phyloP scores from a whole-genome alignment of 2,329 filamentous ascomycete genomes.

The Mycosphaerella arachidis region DNA sequence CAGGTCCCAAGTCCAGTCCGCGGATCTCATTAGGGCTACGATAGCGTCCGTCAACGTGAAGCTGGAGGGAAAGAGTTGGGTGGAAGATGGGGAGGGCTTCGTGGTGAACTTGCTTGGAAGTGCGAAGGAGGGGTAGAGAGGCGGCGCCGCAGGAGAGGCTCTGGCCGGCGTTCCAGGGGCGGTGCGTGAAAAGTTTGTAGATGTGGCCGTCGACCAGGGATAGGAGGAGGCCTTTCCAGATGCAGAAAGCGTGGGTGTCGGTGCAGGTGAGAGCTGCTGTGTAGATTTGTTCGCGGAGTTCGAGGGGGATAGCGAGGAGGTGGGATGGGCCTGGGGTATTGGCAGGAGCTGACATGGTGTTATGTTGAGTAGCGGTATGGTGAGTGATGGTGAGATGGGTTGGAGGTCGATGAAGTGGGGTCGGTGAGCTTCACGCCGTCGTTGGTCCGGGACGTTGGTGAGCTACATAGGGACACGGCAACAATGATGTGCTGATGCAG shows the following conservation, averaged over 20 bases:
- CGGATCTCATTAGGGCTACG: conserved; percentile 11
- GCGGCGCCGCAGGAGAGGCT: conserved; percentile 10
- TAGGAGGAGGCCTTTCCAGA: conserved; percentile 14
- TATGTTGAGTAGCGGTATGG: background rate
- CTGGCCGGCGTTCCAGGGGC: conserved; percentile 8
- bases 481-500: background rate
- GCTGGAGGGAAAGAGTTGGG: conserved; percentile 15
- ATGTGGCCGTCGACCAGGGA: conserved; percentile 21
- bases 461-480: background rate
- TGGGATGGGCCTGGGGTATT: background rate
- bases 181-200: conserved; percentile 35
- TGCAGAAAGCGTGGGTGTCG: conserved; percentile 16
- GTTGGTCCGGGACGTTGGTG: background rate
- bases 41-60: conserved; percentile 17
- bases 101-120: conserved; percentile 40
- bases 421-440: background rate
- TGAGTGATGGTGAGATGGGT: background rate
- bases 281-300: conserved; percentile 33
- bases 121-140: conserved; percentile 34
- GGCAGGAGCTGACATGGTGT: background rate
- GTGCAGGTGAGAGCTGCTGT: conserved; percentile 19
- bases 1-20: conserved; percentile 12
- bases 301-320: conserved; percentile 25
- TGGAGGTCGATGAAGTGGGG: background rate
- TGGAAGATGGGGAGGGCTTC: conserved; percentile 45